Evolutionary conservation across 169 alveolate species (phyloP).

Genomic region (Plasmodium fragile): DNA sequence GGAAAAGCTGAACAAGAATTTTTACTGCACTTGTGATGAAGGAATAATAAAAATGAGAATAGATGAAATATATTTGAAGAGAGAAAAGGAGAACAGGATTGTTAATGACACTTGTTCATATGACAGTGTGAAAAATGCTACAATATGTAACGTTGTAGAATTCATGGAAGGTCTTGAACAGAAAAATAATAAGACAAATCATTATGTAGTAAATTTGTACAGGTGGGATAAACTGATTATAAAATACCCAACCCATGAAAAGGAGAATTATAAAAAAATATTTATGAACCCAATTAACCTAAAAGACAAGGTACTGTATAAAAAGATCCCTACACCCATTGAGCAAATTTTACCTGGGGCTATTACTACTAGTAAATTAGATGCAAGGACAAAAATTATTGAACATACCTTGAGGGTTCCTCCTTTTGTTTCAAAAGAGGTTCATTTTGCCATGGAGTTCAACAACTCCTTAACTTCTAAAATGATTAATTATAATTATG

Average conservation of each 20-base stretch:
- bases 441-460: constrained; percentile 32
- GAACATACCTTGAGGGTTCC: constrained; percentile 56
- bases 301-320: constrained; percentile 47
- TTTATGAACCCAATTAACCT: constrained; percentile 32
- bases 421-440: constrained; percentile 31
- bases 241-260: constrained; percentile 53
- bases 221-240: constrained; percentile 50
- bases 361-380: constrained; percentile 3
- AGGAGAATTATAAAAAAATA: background rate
- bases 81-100: background rate
- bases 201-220: background rate
- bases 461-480: background rate
- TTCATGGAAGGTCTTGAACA: background rate
- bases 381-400: constrained; percentile 14
- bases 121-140: constrained; percentile 3
- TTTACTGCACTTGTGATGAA: constrained; percentile 51
- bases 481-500: background rate
- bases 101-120: constrained; percentile 19
- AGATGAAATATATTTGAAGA: background rate
- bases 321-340: constrained; percentile 21
- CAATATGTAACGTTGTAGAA: constrained; percentile 21
- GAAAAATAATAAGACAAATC: background rate
- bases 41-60: constrained; percentile 21
- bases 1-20: background rate
- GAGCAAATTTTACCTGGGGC: constrained; percentile 56